Conservation (phyloP, 352 stramenopile genomes). For the Pythium rishiriense region DNA sequence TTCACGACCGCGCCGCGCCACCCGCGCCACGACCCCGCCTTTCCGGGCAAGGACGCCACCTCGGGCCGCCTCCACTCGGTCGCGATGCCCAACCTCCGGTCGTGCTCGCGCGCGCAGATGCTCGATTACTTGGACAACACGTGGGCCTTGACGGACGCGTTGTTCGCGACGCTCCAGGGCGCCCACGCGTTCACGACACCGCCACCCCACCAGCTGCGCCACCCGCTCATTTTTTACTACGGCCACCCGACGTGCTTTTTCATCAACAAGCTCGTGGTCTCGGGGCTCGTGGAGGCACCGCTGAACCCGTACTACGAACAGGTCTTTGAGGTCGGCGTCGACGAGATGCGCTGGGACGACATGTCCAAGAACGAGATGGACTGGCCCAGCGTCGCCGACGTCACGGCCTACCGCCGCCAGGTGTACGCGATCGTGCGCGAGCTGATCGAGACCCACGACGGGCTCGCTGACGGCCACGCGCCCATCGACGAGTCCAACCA, state of each 20-base stretch:
- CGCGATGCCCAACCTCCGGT: conserved; percentile 82
- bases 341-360: conserved; percentile 99
- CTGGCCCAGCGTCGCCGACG: conserved; percentile 90
- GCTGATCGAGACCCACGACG: conserved; percentile 88
- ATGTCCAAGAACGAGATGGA: conserved; percentile 97
- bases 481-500: conserved; percentile 82
- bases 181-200: conserved; percentile 90
- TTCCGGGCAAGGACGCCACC: conserved; percentile 49
- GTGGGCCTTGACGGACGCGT: conserved; percentile 93
- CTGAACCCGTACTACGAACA: conserved; percentile 95
- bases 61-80: conserved; percentile 54
- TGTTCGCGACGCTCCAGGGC: conserved; percentile 92
- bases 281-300: conserved; percentile 83
- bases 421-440: conserved; percentile 90
- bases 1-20: conserved; percentile 62
- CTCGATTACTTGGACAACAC: conserved; percentile 96
- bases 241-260: conserved; percentile 95
- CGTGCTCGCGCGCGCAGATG: conserved; percentile 82
- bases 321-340: conserved; percentile 96
- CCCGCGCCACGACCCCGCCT: conserved; percentile 52
- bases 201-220: conserved; percentile 92
- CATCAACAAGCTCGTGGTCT: conserved; percentile 96
- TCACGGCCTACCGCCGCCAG: conserved; percentile 90
- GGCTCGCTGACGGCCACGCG: conserved; percentile 70
- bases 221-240: conserved; percentile 99